phyloP scores from a whole-genome alignment of 108 stramenopile genomes.

The Pinguiococcus pyrenoidosus region DNA sequence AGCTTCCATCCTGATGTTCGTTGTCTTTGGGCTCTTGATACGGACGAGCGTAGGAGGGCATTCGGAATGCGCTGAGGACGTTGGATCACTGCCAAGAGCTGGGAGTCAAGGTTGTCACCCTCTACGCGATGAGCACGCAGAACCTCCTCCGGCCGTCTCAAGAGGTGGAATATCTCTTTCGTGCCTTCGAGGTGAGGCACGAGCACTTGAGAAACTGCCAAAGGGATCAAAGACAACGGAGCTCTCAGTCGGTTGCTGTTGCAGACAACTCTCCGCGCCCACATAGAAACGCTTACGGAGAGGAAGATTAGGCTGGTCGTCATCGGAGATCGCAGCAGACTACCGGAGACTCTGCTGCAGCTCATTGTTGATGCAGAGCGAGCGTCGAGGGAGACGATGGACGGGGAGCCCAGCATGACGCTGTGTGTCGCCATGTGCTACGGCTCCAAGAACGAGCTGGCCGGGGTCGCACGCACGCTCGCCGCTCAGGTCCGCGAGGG shows the following conservation, averaged over 20 bases:
- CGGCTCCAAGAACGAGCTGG: conserved; percentile 71
- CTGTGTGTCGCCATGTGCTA: conserved; percentile 73
- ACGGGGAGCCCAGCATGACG: conserved; percentile 29
- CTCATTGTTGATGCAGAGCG: conserved; percentile 33
- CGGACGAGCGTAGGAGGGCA: too few species aligned
- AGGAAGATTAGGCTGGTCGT: conserved; percentile 42
- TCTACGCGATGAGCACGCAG: conserved; percentile 81
- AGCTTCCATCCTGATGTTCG: too few species aligned
- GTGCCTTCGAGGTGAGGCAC: conserved; percentile 27
- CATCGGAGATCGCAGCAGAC: conserved; percentile 50
- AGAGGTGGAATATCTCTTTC: conserved; percentile 51
- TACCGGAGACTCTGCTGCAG: conserved; percentile 37
- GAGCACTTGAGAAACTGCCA: not conserved
- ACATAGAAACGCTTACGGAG: not conserved
- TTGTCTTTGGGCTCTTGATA: too few species aligned
- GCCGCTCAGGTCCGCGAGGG: conserved; percentile 28
- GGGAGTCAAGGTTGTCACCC: conserved; percentile 38
- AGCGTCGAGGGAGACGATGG: conserved; percentile 23
- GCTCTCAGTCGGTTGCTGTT: not conserved
- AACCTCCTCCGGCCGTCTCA: conserved; percentile 59
- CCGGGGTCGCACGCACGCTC: conserved; percentile 33
- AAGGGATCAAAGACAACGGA: not conserved
- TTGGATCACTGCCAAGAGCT: not conserved
- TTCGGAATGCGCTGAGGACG: not conserved
- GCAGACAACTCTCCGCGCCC: not conserved